A percentile compares a stretch with the other conserved stretches of the same genome.
These are phyloP conservation scores for Puccinia sorghi DNA, from an alignment of 1,284 basidiomycete genomes.

Conservation along the genomic window DNA sequence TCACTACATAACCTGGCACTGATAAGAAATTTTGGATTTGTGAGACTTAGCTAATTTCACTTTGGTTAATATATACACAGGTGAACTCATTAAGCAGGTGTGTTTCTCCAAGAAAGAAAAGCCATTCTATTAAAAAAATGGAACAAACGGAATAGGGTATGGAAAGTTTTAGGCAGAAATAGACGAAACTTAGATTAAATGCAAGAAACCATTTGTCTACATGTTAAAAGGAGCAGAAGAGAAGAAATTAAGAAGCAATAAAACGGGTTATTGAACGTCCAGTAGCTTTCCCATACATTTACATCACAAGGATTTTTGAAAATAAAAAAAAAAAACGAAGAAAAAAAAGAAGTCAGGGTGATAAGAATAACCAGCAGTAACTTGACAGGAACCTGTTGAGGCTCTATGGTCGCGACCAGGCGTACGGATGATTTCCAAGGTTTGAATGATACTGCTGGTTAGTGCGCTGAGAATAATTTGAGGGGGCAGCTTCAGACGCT, in stretches of 20 bases:
- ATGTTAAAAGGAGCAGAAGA: neutral
- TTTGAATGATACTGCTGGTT: neutral
- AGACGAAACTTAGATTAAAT: neutral
- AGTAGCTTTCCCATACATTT: neutral
- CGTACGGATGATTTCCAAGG: neutral
- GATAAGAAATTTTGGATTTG: too few species aligned
- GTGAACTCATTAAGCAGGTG: too few species aligned
- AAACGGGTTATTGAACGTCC: neutral
- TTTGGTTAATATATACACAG: too few species aligned
- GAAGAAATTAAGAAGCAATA: neutral
- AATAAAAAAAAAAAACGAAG: too few species aligned
- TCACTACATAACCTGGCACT: too few species aligned
- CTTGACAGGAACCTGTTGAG: neutral
- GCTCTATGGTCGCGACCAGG: neutral
- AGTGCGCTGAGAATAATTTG: neutral
- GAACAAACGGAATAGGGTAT: neutral
- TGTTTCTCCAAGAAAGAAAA: neutral
- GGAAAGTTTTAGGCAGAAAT: neutral
- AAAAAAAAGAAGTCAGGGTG: neutral
- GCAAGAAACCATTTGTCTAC: neutral
- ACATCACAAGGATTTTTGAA: neutral
- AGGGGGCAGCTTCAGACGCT: neutral
- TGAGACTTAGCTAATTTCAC: too few species aligned
- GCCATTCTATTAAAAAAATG: neutral
- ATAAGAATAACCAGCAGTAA: neutral